Evolutionary conservation across 2,329 filamentous ascomycete species (phyloP), one percentile per base, ranked within the genome.

Genomic region (Apiospora pterosperma): DNA sequence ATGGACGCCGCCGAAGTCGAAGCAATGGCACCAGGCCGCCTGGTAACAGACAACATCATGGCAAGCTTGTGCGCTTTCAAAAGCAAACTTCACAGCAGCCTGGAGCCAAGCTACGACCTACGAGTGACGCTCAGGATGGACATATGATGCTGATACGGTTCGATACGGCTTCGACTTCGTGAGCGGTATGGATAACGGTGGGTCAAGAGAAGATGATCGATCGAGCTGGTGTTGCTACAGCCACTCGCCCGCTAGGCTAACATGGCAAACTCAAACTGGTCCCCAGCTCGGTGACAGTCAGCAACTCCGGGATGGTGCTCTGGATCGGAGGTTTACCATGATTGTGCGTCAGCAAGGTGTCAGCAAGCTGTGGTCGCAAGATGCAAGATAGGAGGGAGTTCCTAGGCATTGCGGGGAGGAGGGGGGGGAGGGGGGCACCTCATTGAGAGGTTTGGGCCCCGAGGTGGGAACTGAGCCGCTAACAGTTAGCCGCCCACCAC

Each of bases 11-110:
- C 36, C 21, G 60, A 14, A 36, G 65, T 63, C 42, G 72, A 52
- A 12, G 65, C 66, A 44, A 63, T 62, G 59, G 65, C 65, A 63
- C 66, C 66, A 64, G 67, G 68, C 68, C 72, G 69, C 63, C 52
- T 64, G 44, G 72, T 52, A 42, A 67, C 63, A 19, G 67, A 66
- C 52, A 71, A 67, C 73, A 75, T 75, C 5, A 60, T 61, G 36
- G 44, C 63, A 5, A 61, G 16, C 8, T 34, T 48, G 16, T n/a
- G 25, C 14, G 11, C 41, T 28, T 55, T 10, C 48, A 6, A 55
- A 65, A 59, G 65, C 41, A 65, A 59, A 65, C 41, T n/a, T 55
- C 28, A 25, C 44, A 52, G 25, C 48, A 34, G 48, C 48, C 48
- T 55, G 48, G 28, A 34, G 25, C 28, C 48, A 34, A 34, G 3